These are phyloP conservation scores for Allantophomopsis lycopodina DNA, from an alignment of 2,329 filamentous ascomycete genomes.

Conservation along the genomic window DNA sequence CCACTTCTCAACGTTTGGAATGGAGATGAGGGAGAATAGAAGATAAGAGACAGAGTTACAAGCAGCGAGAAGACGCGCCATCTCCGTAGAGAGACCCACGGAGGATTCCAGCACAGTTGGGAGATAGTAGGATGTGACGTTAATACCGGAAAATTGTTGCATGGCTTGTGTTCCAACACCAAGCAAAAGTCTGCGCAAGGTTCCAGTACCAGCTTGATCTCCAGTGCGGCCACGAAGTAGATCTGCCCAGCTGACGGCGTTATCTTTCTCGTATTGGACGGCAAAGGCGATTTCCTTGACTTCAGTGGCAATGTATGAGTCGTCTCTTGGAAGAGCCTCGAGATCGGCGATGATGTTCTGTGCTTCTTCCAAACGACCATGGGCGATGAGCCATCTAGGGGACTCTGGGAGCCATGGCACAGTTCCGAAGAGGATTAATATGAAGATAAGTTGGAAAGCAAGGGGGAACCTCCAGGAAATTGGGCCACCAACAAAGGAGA, in stretches of 20 bases:
- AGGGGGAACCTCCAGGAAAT: conserved; percentile 38
- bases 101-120: conserved; percentile 31
- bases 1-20: conserved; percentile 27
- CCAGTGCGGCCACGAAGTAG: conserved; percentile 15
- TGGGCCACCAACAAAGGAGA: conserved; percentile 31
- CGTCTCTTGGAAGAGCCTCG: conserved; percentile 21
- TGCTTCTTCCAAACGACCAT: conserved; percentile 11
- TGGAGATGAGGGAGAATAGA: not conserved
- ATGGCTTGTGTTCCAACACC: conserved; percentile 29
- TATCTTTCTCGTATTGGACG: conserved; percentile 46
- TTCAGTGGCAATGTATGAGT: conserved; percentile 37
- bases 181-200: conserved; percentile 27
- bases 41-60: not conserved
- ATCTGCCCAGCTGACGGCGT: not conserved
- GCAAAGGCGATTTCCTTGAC: conserved; percentile 36
- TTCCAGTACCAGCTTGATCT: conserved; percentile 26
- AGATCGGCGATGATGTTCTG: conserved; percentile 21
- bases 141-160: conserved; percentile 23
- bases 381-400: conserved; percentile 19
- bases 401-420: conserved; percentile 22
- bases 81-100: conserved; percentile 23
- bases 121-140: conserved; percentile 24
- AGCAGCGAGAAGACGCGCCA: not conserved
- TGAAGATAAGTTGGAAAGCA: conserved; percentile 28
- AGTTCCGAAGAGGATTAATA: conserved; percentile 20